A percentile compares a stretch with the other conserved stretches of the same genome.
phyloP scores from a whole-genome alignment of 2,329 filamentous ascomycete species.

The Lachnellula subtilissima region DNA sequence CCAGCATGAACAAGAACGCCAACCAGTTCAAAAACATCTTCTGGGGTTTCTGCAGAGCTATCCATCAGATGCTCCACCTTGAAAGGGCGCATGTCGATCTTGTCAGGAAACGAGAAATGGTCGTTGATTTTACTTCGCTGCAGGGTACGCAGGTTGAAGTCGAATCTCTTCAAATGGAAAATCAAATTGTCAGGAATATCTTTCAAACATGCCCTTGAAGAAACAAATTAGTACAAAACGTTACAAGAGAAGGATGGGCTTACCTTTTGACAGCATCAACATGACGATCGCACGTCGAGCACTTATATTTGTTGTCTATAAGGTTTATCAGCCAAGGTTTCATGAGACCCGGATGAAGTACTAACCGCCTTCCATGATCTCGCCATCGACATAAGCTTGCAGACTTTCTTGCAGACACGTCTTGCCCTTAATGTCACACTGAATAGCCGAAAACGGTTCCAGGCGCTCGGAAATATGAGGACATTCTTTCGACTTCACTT shows the following conservation, averaged over 20 bases:
- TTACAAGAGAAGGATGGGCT: conserved; percentile 10
- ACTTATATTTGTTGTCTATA: conserved; percentile 94
- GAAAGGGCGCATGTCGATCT: conserved; percentile 84
- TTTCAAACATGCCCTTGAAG: conserved; percentile 73
- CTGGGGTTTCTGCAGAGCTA: conserved; percentile 46
- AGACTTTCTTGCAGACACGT: conserved; percentile 77
- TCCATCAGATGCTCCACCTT: conserved; percentile 79
- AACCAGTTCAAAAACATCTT: conserved; percentile 89
- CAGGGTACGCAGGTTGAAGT: conserved; percentile 72
- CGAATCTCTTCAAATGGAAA: conserved; percentile 87
- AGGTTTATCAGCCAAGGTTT: conserved; percentile 20
- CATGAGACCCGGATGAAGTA: conserved; percentile 3
- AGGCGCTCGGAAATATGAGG: conserved; percentile 85
- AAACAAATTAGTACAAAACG: conserved; percentile 14
- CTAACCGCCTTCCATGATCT: conserved; percentile 85
- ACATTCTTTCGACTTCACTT: conserved; percentile 93
- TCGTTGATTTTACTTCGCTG: conserved; percentile 93
- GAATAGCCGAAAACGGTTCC: conserved; percentile 90
- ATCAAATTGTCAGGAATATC: conserved; percentile 91
- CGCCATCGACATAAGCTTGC: conserved; percentile 91
- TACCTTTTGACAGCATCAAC: conserved; percentile 90
- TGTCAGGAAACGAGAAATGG: conserved; percentile 78
- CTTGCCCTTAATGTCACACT: conserved; percentile 95
- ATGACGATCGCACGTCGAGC: conserved; percentile 79
- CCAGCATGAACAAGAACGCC: conserved; percentile 91